Percentiles rank a stretch among this genome's conserved stretches.
These are phyloP conservation scores for Amphichorda felina DNA, from an alignment of 2,329 filamentous ascomycete species.

Conservation along the genomic window DNA sequence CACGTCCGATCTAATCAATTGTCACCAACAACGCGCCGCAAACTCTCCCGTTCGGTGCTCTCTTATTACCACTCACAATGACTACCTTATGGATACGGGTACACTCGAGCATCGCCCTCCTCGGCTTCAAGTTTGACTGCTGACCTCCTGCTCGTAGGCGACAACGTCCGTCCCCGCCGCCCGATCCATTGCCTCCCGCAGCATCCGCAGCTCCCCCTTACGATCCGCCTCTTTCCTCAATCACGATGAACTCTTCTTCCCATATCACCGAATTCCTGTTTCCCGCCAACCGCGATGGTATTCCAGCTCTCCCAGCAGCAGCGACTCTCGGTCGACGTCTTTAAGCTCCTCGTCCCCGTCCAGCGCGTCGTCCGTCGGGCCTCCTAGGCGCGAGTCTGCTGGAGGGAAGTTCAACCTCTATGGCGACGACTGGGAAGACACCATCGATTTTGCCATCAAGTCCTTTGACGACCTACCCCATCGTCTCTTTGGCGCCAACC, in stretches of 20 bases:
- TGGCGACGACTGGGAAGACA: slow-evolving; percentile 30
- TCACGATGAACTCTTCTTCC: background rate
- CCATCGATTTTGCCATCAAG: slow-evolving; percentile 26
- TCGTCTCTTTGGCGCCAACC: slow-evolving; percentile 75
- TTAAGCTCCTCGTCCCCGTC: background rate
- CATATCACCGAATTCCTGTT: background rate
- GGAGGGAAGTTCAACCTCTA: slow-evolving; percentile 22
- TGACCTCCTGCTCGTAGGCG: slow-evolving; percentile 2
- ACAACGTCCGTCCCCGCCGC: background rate
- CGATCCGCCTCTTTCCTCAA: background rate
- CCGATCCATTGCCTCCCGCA: background rate
- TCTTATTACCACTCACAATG: background rate
- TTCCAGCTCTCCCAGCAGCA: background rate
- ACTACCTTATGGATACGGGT: slow-evolving; percentile 1
- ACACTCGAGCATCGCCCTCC: background rate
- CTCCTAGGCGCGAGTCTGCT: slow-evolving; percentile 12
- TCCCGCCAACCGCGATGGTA: slow-evolving; percentile 1
- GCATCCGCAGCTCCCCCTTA: background rate
- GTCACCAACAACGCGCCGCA: no score
- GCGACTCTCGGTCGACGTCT: no score
- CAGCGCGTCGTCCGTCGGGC: background rate
- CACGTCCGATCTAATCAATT: background rate
- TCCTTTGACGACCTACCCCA: slow-evolving; percentile 33
- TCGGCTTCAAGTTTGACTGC: background rate
- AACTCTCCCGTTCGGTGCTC: no score